Evolutionary conservation across 2,329 filamentous ascomycete species (phyloP).

Genomic region (Fusarium lyarnte): DNA sequence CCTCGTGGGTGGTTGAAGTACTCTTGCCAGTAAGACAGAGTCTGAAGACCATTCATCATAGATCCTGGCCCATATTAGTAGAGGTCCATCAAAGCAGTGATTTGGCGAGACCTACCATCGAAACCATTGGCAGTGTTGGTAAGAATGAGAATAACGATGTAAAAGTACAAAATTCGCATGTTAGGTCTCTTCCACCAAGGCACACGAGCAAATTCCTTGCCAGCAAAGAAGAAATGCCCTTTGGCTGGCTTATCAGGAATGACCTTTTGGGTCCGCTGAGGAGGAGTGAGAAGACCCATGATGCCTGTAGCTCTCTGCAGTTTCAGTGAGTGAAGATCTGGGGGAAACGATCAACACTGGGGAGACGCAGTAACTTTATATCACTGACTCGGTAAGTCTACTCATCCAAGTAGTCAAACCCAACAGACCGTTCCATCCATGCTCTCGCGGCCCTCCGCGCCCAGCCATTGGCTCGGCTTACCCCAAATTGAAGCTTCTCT

Average conservation of each 20-base stretch:
- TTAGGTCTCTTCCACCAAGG: constrained; percentile 15
- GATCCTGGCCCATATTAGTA: background rate
- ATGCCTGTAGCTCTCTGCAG: background rate
- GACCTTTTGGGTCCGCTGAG: constrained; percentile 19
- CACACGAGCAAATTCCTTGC: constrained; percentile 9
- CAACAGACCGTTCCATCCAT: background rate
- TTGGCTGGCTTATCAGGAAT: constrained; percentile 11
- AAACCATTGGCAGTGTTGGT: constrained; percentile 21
- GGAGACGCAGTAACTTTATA: background rate
- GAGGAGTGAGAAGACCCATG: constrained; percentile 9
- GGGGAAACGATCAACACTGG: background rate
- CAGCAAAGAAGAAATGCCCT: constrained; percentile 14
- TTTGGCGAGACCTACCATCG: background rate
- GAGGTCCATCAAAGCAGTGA: too few species aligned
- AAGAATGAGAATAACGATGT: constrained; percentile 7
- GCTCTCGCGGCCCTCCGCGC: background rate
- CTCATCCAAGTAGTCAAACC: background rate
- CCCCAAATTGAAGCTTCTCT: background rate
- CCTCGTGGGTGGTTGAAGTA: constrained; percentile 22
- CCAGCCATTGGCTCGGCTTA: background rate
- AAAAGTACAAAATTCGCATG: constrained; percentile 6
- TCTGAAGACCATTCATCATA: constrained; percentile 26
- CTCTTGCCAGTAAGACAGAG: constrained; percentile 23
- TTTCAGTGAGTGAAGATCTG: background rate
- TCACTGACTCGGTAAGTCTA: background rate